Evolutionary conservation across 2,329 filamentous ascomycete genomes (phyloP).

Genomic region (Alternaria gansuensis): DNA sequence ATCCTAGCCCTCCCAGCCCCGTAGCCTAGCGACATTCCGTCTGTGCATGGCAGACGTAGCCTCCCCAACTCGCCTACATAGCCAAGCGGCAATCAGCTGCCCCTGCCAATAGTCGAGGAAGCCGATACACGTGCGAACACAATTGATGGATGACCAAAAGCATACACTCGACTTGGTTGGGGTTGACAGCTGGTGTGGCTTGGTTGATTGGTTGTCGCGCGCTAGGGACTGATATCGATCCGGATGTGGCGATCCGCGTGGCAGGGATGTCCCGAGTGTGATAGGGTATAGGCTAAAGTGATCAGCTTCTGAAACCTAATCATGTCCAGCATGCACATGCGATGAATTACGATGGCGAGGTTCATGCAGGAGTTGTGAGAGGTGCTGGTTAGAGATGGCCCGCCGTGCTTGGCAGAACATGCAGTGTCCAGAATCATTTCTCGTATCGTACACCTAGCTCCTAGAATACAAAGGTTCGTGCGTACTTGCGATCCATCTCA

Average conservation of each 20-base stretch:
- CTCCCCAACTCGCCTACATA: conserved; percentile 5
- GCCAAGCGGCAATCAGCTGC: conserved; percentile 5
- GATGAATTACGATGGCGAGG: neutral
- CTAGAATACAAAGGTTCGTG: conserved; percentile 50
- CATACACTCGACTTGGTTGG: conserved; percentile 8
- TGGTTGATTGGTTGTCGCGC: conserved; percentile 23
- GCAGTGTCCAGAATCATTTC: neutral
- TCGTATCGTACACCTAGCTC: conserved; percentile 10
- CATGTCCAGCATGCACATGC: conserved; percentile 5
- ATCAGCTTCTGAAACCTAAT: conserved; percentile 14
- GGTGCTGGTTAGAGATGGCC: neutral
- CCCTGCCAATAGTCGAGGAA: conserved; percentile 12
- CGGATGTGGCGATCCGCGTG: conserved; percentile 19
- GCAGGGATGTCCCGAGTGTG: conserved; percentile 19
- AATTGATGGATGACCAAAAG: conserved; percentile 4
- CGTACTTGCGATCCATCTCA: conserved; percentile 49
- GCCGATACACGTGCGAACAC: conserved; percentile 10
- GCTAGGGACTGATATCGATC: conserved; percentile 17
- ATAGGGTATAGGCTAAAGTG: conserved; percentile 25
- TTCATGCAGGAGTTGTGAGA: conserved; percentile 1
- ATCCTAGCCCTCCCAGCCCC: conserved; percentile 4
- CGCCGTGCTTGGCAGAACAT: neutral
- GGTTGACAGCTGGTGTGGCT: conserved; percentile 22
- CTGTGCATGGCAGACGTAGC: conserved; percentile 10
- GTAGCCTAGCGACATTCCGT: conserved; percentile 6